Evolutionary conservation across 352 stramenopile genomes (phyloP).

Genomic region (Sclerospora graminicola): DNA sequence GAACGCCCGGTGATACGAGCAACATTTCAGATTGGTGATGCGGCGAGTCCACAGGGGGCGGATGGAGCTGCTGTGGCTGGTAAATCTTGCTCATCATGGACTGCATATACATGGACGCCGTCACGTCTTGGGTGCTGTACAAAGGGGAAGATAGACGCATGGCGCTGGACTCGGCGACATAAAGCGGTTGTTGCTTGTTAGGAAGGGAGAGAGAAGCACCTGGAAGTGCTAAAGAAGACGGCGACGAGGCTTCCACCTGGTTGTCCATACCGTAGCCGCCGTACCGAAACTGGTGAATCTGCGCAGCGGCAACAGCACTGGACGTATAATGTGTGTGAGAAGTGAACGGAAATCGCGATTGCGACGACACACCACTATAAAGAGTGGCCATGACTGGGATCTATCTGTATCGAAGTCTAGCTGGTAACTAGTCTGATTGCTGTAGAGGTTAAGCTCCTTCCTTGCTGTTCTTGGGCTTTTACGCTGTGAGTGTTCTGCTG

Average conservation of each 20-base stretch:
- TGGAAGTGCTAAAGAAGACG: constrained; percentile 24
- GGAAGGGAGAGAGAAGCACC: constrained; percentile 29
- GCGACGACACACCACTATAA: constrained; percentile 47
- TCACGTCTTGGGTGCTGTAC: constrained; percentile 21
- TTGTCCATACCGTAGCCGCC: constrained; percentile 34
- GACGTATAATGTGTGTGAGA: constrained; percentile 58
- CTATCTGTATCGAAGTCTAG: background rate
- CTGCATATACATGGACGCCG: constrained; percentile 43
- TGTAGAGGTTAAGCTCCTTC: background rate
- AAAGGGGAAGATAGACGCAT: constrained; percentile 16
- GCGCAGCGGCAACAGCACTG: constrained; percentile 26
- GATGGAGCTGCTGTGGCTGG: constrained; percentile 39
- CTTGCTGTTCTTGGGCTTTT: constrained; percentile 15
- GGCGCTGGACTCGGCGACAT: constrained; percentile 12
- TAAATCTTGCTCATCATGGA: constrained; percentile 59
- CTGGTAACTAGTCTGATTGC: background rate
- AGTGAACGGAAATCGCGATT: constrained; percentile 49
- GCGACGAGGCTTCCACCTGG: constrained; percentile 21
- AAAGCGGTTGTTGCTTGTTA: constrained; percentile 26
- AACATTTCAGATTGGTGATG: constrained; percentile 38
- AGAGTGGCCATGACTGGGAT: constrained; percentile 41
- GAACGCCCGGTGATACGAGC: constrained; percentile 53
- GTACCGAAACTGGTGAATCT: constrained; percentile 54
- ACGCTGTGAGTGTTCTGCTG: constrained; percentile 6
- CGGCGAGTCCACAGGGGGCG: constrained; percentile 22